Evolutionary conservation across 768 basidiomycete species (phyloP), one percentile per base, ranked within the genome.

Genomic region (Auricularia heimuer): DNA sequence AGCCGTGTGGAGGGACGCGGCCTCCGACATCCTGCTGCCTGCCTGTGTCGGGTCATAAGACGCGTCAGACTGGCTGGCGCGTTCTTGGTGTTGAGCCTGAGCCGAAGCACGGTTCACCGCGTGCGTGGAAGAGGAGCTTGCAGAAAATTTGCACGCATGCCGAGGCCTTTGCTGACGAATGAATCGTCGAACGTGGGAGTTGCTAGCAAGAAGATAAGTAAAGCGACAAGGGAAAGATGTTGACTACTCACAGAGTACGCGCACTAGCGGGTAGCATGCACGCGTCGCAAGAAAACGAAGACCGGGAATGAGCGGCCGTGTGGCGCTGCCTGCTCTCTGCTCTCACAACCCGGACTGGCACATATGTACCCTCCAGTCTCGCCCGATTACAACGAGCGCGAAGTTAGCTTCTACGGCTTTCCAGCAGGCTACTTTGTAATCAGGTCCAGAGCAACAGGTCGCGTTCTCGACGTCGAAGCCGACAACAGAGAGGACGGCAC

Each of bases 361-460:
- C 39, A 14, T 18, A 51, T 51, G 47, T 51, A 51, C 47, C 47
- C 14, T 8, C 21, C 47, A 18, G 47, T 18, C 18, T 21, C 56
- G 34, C 24, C 56, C 8, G 21, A 14, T 6, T 33, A 60, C 56
- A 33, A 29, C 7, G 56, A 60, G 10, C 21, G 34, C 24, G 56
- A 60, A 24, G 29, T 24, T 18, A 24, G 56, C 34, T 14, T 60
- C 29, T 14, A 24, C 56, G 69, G 69, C 11, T 70, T 78, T 29
- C 76, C 76, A n/a, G 65, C 74, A 65, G 88, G 87, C 4, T 88
- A 87, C 73, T 89, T 89, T 68, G 69, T 86, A 42, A 78, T 89
- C 51, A 80, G 82, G 54, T 85, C 83, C 29, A 71, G 82, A 12
- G 84, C 82, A 3, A 79, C 77, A 3, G 76, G 79, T 62, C 81